Evolutionary conservation across 148 eudicot genomes (phyloP).

Genomic region (Chenopodium suecicum): DNA sequence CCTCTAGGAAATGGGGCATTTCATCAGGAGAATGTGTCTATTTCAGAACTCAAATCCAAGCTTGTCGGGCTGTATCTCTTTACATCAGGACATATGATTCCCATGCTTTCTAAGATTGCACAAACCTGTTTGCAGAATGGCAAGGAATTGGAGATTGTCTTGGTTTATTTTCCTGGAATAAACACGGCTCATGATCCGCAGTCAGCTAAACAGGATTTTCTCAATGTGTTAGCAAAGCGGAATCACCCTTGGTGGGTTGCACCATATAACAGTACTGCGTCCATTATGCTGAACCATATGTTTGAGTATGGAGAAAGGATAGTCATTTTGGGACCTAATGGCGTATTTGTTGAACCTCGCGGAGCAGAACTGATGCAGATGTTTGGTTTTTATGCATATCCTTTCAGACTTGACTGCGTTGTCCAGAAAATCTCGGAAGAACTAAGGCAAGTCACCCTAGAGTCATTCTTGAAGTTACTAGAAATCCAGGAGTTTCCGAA

Average conservation of each 20-base stretch:
- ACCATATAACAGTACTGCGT: neutral
- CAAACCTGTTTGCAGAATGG: neutral
- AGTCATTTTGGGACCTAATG: constrained; percentile 1
- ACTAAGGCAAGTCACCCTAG: constrained; percentile 5
- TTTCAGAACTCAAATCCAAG: neutral
- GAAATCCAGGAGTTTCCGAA: neutral
- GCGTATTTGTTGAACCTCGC: neutral
- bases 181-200: too few species aligned
- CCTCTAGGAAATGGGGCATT: neutral
- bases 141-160: neutral
- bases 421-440: neutral
- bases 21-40: neutral
- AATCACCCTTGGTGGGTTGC: neutral
- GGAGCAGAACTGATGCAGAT: constrained; percentile 5
- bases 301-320: neutral
- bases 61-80: neutral
- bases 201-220: neutral
- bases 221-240: too few species aligned
- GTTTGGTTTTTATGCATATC: neutral
- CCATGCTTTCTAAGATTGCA: neutral
- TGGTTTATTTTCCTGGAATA: neutral
- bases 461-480: neutral
- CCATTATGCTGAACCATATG: neutral
- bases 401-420: neutral
- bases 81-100: neutral